These are phyloP conservation scores for Carex myosuroides DNA, from an alignment of 176 grass and related monocot species.

Conservation along the genomic window DNA sequence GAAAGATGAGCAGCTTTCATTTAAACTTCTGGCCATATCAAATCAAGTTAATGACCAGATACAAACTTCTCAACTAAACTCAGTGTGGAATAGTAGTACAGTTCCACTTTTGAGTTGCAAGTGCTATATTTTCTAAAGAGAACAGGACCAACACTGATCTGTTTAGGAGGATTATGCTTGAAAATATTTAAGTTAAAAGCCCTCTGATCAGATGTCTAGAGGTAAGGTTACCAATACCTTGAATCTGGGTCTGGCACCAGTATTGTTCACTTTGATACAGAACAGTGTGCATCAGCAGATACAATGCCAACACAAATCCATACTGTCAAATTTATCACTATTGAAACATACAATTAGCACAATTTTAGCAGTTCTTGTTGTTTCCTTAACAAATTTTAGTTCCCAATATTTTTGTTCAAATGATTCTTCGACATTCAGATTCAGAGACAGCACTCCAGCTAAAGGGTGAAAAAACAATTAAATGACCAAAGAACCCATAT, in stretches of 20 bases:
- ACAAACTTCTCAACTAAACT: slow-evolving; percentile 8
- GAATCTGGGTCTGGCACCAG: background rate
- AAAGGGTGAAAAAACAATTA: background rate
- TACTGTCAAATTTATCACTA: background rate
- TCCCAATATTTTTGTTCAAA: background rate
- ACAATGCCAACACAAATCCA: background rate
- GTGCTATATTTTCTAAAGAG: background rate
- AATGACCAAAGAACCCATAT: background rate
- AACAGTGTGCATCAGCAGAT: background rate
- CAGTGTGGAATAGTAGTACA: background rate
- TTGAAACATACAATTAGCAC: background rate
- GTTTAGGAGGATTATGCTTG: background rate
- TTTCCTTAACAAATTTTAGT: background rate
- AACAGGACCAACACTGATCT: background rate
- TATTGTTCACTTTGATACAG: background rate
- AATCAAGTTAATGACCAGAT: slow-evolving; percentile 29
- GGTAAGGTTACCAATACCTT: background rate
- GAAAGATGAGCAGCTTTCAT: slow-evolving; percentile 42
- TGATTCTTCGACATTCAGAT: background rate
- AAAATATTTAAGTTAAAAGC: background rate
- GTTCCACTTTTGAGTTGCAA: background rate
- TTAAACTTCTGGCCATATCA: slow-evolving; percentile 38
- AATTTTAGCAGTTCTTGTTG: background rate
- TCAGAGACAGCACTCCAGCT: background rate
- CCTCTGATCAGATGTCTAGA: background rate